Base-by-base conservation (phyloP, 2,329 filamentous ascomycete species). In the Colletotrichum karsti region DNA sequence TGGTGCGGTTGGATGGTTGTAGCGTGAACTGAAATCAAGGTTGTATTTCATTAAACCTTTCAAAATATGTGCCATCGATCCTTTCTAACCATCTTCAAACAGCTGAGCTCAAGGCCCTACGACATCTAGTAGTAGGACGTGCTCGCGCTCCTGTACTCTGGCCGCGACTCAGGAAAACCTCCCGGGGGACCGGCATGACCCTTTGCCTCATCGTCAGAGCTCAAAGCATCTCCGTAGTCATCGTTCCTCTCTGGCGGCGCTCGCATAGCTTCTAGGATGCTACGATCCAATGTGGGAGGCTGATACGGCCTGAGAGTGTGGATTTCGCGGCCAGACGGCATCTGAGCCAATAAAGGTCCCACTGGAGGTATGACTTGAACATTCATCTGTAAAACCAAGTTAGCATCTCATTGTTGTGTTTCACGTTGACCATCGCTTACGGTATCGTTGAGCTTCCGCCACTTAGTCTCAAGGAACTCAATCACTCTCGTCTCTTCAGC, bases 381-480 rank as follows among this genome's bases (percentile, higher is more conserved):
- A 68, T 95, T 93, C 74, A 97, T 91, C 90, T 95, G 15, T 12
- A 28, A 15, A 20, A 35, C 24, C 0, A 10, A 20, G 13, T 37
- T 2, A 28, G 39, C 54, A 54, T 13, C 70, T 26, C 6, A 9
- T 24, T 30, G 24, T 22, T 33, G 24, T 33, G 35, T 57, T 15
- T 9, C 10, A 20, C 51, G 18, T 9, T n/a, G 44, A 39, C 13
- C 62, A 42, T 10, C 18, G 70, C 89, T 82, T 81, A 97, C 93
- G 18, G 93, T 97, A 78, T 98, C 94, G 76, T 99, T 99, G 80
- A 94, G 90, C 81, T 94, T 96, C 69, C 89, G 90, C 95, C 96
- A 98, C 77, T 97, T 98, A 39, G 85, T 87, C 73, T 97, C 89
- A 35, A 99, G 82, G 90, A 96, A 93, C 73, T 96, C 93, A 57